Base-by-base conservation (phyloP, 108 stramenopile species). In the Seminavis robusta region DNA sequence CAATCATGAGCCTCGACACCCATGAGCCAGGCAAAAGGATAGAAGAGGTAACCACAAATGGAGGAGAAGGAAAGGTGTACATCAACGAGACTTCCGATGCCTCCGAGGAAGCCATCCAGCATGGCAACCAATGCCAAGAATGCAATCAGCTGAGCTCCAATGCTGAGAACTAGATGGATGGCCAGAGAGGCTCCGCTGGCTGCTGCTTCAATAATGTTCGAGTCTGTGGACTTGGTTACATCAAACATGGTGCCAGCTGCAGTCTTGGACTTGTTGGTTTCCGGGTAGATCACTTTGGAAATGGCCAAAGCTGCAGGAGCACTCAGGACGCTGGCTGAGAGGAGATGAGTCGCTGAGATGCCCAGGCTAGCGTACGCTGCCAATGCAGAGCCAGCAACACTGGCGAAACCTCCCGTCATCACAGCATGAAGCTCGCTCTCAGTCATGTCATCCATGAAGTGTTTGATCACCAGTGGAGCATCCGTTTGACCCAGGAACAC, bases 401-500 rank as follows among this genome's bases (percentile, higher is more conserved):
- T 45, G 25, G 62, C 62, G 40, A 63, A 63, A 10, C 62, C 62
- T 2, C 42, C 62, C 13, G 62, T 63, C 62, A 63, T 63, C 5
- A 63, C 31, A 8, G 62, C 62, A 33, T 63, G 52, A 17, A 63
- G 62, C 33, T 63, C 62, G 2, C 31, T 33, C 4, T 52, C 50
- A 7, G 62, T 63, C 43, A 63, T 46, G 31, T 63, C 62, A 33
- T 17, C 21, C 41, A 63, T 53, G 25, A 53, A 54, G 28, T 52
- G 52, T 32, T 16, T 5, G 28, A 59, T 41, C 57, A 59, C 19
- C 24, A 33, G 20, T 2, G 57, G 43, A 17, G 57, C 57, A 23
- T 59, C 57, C 20, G 45, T 47, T 20, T 59, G 57, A 31, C 57
- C 57, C 46, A 59, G 45, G 19, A 59, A 59, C 16, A 59, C 47